Percentiles rank a stretch among this genome's conserved stretches.
phyloP scores from a whole-genome alignment of 202 grass and related monocot genomes.

The Dendrocalamus latiflorus region DNA sequence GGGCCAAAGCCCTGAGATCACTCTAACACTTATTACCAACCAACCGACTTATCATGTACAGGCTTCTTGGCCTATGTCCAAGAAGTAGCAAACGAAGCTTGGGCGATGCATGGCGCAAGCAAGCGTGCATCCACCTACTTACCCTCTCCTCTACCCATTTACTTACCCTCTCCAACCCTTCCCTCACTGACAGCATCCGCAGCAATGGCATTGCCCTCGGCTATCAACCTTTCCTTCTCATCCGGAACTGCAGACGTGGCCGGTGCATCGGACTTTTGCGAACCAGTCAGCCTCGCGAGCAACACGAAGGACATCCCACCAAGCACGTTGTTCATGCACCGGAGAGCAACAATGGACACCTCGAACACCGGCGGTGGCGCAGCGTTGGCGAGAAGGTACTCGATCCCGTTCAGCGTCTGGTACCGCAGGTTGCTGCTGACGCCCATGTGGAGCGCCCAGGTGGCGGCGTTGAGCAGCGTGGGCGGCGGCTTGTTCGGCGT shows the following conservation, averaged over 20 bases:
- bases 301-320: slow-evolving; percentile 88
- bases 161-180: slow-evolving; percentile 36
- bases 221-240: slow-evolving; percentile 63
- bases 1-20: too few species aligned
- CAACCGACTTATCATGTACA: slow-evolving; percentile 34
- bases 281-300: slow-evolving; percentile 78
- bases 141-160: slow-evolving; percentile 9
- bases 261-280: slow-evolving; percentile 60
- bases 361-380: slow-evolving; percentile 67
- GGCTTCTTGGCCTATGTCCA: slow-evolving; percentile 37
- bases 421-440: slow-evolving; percentile 90
- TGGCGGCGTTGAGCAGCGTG: slow-evolving; percentile 69
- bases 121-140: slow-evolving; percentile 13
- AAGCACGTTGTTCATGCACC: slow-evolving; percentile 83
- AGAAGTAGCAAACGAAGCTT: slow-evolving; percentile 11
- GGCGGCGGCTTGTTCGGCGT: slow-evolving; percentile 86
- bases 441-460: slow-evolving; percentile 94
- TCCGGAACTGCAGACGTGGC: neutral
- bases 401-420: slow-evolving; percentile 86
- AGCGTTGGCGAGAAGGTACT: slow-evolving; percentile 53
- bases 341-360: slow-evolving; percentile 57
- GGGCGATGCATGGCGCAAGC: neutral
- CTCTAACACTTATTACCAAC: too few species aligned
- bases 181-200: slow-evolving; percentile 32
- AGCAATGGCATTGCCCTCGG: slow-evolving; percentile 31